These are phyloP conservation scores for Strigomonas oncopelti DNA, from an alignment of 208 protist genomes.

Conservation along the genomic window DNA sequence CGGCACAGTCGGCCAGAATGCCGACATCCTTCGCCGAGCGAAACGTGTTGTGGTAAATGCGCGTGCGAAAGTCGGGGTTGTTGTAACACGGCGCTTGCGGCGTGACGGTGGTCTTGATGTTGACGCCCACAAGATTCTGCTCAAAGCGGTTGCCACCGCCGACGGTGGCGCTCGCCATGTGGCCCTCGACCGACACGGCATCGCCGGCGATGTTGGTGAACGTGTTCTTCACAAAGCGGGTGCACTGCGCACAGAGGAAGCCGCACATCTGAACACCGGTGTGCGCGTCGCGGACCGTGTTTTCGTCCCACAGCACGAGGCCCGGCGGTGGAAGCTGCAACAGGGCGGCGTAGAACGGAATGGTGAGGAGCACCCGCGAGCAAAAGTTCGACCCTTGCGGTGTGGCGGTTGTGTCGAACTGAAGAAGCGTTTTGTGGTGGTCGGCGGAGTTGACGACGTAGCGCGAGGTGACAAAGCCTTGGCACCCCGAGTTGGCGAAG, in stretches of 20 bases:
- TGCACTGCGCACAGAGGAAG: slow-evolving; percentile 39
- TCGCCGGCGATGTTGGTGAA: slow-evolving; percentile 51
- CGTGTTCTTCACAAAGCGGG: slow-evolving; percentile 46
- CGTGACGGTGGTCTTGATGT: slow-evolving; percentile 19
- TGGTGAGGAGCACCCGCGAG: slow-evolving; percentile 54
- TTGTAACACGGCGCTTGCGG: background rate
- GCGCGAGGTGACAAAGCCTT: slow-evolving; percentile 59
- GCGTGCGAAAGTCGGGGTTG: slow-evolving; percentile 31
- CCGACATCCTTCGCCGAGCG: slow-evolving; percentile 26
- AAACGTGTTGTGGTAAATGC: slow-evolving; percentile 71
- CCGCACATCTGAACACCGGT: slow-evolving; percentile 54
- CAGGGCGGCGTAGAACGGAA: slow-evolving; percentile 58
- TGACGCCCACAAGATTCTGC: slow-evolving; percentile 39
- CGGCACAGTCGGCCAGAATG: slow-evolving; percentile 34
- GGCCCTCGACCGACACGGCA: slow-evolving; percentile 59
- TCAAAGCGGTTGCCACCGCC: slow-evolving; percentile 73
- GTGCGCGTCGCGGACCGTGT: slow-evolving; percentile 42
- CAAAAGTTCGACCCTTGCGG: slow-evolving; percentile 44
- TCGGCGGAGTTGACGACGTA: slow-evolving; percentile 57
- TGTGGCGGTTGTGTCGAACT: slow-evolving; percentile 58
- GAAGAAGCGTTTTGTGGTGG: slow-evolving; percentile 44
- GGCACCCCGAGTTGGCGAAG: slow-evolving; percentile 39
- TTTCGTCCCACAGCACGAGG: slow-evolving; percentile 62
- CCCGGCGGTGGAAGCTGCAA: slow-evolving; percentile 50
- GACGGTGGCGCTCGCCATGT: slow-evolving; percentile 59